phyloP scores from a whole-genome alignment of 2,329 filamentous ascomycete genomes.

The Colletotrichum orchidophilum region DNA sequence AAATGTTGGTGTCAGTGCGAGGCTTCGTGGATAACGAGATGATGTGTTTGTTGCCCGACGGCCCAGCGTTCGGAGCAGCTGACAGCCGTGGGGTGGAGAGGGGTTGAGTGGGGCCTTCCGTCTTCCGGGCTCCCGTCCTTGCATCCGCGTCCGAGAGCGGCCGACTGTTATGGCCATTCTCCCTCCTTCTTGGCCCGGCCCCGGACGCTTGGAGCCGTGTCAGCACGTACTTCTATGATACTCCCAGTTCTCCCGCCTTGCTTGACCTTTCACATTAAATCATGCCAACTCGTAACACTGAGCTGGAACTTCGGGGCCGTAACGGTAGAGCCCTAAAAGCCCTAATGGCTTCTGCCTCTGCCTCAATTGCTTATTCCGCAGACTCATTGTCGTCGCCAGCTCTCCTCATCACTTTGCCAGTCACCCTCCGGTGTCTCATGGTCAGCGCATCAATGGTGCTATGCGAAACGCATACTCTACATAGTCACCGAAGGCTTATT shows the following conservation, averaged over 20 bases:
- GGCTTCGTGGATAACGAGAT: not conserved
- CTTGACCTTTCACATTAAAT: not conserved
- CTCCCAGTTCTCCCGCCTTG: not conserved
- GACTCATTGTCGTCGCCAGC: not conserved
- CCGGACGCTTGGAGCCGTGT: not conserved
- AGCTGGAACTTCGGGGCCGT: no score
- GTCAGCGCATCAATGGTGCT: not conserved
- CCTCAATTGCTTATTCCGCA: not conserved
- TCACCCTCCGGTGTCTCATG: not conserved
- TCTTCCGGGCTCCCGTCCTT: slow-evolving; percentile 12
- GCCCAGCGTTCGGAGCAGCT: not conserved
- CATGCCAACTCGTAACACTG: not conserved
- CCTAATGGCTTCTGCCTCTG: not conserved
- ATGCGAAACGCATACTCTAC: not conserved
- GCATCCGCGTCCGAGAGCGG: slow-evolving; percentile 13
- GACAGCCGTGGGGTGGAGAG: slow-evolving; percentile 1
- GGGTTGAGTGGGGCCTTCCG: slow-evolving; percentile 18
- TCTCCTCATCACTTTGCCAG: not conserved
- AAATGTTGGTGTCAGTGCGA: not conserved
- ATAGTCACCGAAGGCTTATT: not conserved
- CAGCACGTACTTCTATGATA: not conserved
- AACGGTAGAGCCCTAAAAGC: no score
- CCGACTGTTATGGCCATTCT: not conserved
- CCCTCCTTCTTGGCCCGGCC: not conserved
- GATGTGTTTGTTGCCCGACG: not conserved